These are phyloP conservation scores for Fusarium anthophilum DNA, from an alignment of 2,329 filamentous ascomycete species.

Conservation along the genomic window DNA sequence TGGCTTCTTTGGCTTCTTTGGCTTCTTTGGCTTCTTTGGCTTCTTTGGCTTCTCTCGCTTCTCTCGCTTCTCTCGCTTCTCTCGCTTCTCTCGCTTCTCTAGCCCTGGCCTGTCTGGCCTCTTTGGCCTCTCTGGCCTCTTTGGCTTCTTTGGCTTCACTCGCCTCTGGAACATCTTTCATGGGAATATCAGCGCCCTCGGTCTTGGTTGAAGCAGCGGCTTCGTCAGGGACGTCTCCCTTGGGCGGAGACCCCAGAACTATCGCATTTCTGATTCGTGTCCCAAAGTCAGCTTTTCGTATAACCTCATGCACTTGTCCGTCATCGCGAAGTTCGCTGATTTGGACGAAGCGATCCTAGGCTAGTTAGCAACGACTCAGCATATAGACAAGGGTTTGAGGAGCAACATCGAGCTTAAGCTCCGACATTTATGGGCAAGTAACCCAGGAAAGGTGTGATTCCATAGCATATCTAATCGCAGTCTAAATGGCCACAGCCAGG, in stretches of 20 bases:
- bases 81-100: not conserved
- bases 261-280: constrained; percentile 81
- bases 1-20: not conserved
- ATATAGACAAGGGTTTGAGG: not conserved
- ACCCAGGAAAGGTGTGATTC: not conserved
- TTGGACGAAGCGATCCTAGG: constrained; percentile 79
- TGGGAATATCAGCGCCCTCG: constrained; percentile 53
- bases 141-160: not conserved
- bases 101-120: not conserved
- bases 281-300: constrained; percentile 81
- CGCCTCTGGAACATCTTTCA: constrained; percentile 43
- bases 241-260: constrained; percentile 68
- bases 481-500: not conserved
- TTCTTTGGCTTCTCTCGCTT: not conserved
- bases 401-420: constrained; percentile 5
- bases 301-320: constrained; percentile 78
- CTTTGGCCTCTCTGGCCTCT: not conserved
- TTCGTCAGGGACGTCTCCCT: constrained; percentile 38
- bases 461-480: not conserved
- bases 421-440: not conserved
- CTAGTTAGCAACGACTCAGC: constrained; percentile 16
- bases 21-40: not conserved
- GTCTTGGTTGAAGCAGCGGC: constrained; percentile 46
- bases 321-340: constrained; percentile 78
- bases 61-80: not conserved